Conservation (phyloP, 179 eudicot genomes). For the Spergularia azorica region DNA sequence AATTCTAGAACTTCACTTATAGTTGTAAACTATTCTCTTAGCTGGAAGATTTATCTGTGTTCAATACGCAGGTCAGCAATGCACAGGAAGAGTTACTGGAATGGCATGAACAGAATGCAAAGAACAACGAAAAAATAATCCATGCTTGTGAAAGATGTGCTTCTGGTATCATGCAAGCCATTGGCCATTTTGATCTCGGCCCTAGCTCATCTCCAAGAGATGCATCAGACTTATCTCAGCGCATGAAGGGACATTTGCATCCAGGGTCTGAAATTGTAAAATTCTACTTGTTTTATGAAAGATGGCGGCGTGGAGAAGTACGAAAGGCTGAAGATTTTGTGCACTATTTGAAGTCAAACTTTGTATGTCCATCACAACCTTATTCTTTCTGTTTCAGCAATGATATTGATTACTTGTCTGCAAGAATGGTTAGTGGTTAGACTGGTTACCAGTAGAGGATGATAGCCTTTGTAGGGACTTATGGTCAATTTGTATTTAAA, state of each 20-base stretch:
- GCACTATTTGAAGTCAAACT: slow-evolving; percentile 38
- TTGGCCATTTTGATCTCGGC: slow-evolving; percentile 87
- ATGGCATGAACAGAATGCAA: slow-evolving; percentile 89
- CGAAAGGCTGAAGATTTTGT: slow-evolving; percentile 44
- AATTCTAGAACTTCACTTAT: neutral
- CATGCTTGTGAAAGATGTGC: slow-evolving; percentile 96
- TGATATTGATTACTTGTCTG: neutral
- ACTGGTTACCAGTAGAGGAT: no score
- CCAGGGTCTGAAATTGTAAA: slow-evolving; percentile 82
- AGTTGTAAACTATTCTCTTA: neutral
- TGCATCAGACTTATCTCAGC: slow-evolving; percentile 40
- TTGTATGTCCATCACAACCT: slow-evolving; percentile 32
- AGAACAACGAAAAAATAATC: slow-evolving; percentile 70
- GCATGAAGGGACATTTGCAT: slow-evolving; percentile 43
- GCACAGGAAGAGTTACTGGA: slow-evolving; percentile 95
- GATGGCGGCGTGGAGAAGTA: slow-evolving; percentile 75
- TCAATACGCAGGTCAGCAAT: slow-evolving; percentile 68
- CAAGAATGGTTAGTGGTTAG: neutral
- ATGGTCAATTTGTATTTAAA: no score
- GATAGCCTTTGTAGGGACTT: neutral
- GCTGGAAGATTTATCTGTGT: neutral
- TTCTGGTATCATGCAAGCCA: slow-evolving; percentile 90
- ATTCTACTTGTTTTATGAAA: slow-evolving; percentile 68
- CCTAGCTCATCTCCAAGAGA: slow-evolving; percentile 75
- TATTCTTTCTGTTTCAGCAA: neutral